Base-by-base conservation (phyloP, 2,329 filamentous ascomycete species). In the Emergomyces orientalis region DNA sequence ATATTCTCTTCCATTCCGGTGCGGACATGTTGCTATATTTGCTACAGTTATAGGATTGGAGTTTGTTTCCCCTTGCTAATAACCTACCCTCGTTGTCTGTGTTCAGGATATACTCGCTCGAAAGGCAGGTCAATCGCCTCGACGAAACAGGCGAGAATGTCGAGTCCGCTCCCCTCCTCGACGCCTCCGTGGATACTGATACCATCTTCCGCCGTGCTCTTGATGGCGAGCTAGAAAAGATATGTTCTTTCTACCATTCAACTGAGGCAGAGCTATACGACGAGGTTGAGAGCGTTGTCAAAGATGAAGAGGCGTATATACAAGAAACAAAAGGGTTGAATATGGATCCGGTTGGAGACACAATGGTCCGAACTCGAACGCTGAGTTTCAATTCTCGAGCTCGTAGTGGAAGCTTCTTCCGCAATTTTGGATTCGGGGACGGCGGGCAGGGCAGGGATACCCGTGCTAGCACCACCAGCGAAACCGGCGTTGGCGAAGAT, bases 191-290 rank as follows among this genome's bases (percentile, higher is more conserved):
- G 55, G 88, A 95, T 64, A 88, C 91, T 17, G 92, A 97, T 73
- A 82, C 85, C 47, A 83, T 92, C 64, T 99, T 99, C 74, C 82
- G 83, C 67, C 86, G 86, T 66, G 87, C 91, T 49, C 83, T 99
- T 22, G 91, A 95, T 71, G 84, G 88, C 51, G 94, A 99, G 75
- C 79, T 99, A 59, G 92, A 97, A 72, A 97, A 97, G 80, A 91
- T 99, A 65, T 89, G 86, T 70, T 89, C 88, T 0, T 99, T 99
- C 75, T 97, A 94, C 76, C 83, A 87, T 65, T 78, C 90, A 65
- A 99, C 99, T 76, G 92, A 99, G 76, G 81, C 85, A 30, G 93
- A 97, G 74, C 86, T 99, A 17, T 86, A 88, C 64, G 86, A 88
- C 60, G 93, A 97, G 73, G 85, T 93, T 9, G 85, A 88, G 57